Percentiles rank a stretch among this genome's conserved stretches.
phyloP scores from a whole-genome alignment of 2,329 filamentous ascomycete genomes.

The Grosmannia clavigera region DNA sequence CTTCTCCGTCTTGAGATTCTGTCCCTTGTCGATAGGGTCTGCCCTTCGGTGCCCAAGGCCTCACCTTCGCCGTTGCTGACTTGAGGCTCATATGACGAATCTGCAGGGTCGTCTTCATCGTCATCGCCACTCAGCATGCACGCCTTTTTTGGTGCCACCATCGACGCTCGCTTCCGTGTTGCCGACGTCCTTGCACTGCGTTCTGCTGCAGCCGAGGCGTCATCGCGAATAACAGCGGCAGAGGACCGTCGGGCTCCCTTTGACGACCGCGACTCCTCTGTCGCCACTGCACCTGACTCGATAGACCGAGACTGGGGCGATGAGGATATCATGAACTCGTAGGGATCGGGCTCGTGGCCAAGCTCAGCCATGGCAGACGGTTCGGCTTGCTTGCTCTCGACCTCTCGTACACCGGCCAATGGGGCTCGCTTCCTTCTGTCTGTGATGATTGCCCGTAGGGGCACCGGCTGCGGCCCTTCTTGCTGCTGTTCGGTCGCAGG shows the following conservation, averaged over 20 bases:
- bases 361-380: not conserved
- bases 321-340: conserved; percentile 40
- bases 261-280: not conserved
- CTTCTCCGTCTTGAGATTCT: conserved; percentile 37
- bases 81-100: conserved; percentile 15
- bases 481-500: not conserved
- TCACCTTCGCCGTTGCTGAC: conserved; percentile 7
- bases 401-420: conserved; percentile 8
- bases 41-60: conserved; percentile 10
- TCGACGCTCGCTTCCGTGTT: conserved; percentile 29
- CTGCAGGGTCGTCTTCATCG: conserved; percentile 21
- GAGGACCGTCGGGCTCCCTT: conserved; percentile 6
- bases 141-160: conserved; percentile 24
- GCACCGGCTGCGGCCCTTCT: not conserved
- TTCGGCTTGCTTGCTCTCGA: not conserved
- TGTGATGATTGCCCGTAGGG: conserved; percentile 11
- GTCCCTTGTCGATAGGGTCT: conserved; percentile 15
- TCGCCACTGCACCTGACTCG: not conserved
- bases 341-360: conserved; percentile 27
- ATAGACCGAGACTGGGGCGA: conserved; percentile 17
- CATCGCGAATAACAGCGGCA: not conserved
- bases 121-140: conserved; percentile 17
- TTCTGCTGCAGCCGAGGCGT: not conserved
- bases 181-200: conserved; percentile 13
- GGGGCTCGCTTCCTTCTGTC: conserved; percentile 30